Percentiles rank a stretch among this genome's conserved stretches.
Conservation (phyloP, 176 grass and related monocot genomes). For the Carex myosuroides region DNA sequence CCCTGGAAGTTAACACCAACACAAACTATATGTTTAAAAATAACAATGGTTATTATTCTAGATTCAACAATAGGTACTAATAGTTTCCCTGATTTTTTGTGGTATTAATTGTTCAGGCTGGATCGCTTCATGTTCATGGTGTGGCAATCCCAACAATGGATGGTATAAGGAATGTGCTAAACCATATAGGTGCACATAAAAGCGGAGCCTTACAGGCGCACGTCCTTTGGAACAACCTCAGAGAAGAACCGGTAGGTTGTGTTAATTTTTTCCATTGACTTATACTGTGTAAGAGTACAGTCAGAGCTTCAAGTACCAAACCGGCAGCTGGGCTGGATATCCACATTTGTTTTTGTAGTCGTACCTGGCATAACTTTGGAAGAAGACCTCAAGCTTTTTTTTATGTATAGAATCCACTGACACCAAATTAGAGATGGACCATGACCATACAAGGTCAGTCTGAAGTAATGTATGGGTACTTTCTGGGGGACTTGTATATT, state of each 20-base stretch:
- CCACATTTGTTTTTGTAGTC: not conserved
- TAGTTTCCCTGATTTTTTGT: not conserved
- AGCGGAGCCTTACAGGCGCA: conserved; percentile 52
- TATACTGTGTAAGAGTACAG: not conserved
- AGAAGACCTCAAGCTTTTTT: not conserved
- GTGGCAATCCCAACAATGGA: conserved; percentile 93
- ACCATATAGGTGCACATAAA: conserved; percentile 80
- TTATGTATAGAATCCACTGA: not conserved
- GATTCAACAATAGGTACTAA: not conserved
- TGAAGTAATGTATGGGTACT: not conserved
- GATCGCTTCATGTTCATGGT: conserved; percentile 86
- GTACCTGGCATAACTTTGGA: not conserved
- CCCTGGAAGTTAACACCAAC: not conserved
- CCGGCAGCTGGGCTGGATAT: not conserved
- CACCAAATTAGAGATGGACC: not conserved
- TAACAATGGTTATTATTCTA: not conserved
- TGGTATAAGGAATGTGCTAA: conserved; percentile 90
- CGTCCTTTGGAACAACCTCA: conserved; percentile 91
- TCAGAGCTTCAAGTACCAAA: not conserved
- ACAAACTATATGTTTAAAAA: not conserved
- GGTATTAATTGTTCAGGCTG: conserved; percentile 44
- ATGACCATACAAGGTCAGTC: not conserved
- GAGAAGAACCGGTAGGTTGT: conserved; percentile 83
- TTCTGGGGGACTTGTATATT: not conserved
- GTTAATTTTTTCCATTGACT: conserved; percentile 7